Evolutionary conservation across 2,329 filamentous ascomycete genomes (phyloP).

Genomic region (Lachnellula subtilissima): DNA sequence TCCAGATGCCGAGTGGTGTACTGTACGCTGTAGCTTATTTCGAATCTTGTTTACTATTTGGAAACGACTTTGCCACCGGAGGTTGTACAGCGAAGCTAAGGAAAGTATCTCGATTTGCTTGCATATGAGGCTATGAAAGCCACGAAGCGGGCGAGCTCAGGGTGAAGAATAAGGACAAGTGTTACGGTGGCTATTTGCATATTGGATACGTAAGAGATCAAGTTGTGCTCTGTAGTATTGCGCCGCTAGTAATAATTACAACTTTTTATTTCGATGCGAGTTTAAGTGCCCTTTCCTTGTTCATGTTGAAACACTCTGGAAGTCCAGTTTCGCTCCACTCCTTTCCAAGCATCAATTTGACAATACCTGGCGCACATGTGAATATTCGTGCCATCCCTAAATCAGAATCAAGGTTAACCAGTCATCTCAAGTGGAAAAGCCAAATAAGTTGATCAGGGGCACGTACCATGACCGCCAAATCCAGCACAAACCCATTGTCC

Average conservation of each 20-base stretch:
- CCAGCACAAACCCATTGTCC: slow-evolving; percentile 47
- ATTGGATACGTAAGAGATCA: no score
- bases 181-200: no score
- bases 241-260: not conserved
- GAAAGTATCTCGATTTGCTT: no score
- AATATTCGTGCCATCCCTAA: slow-evolving; percentile 40
- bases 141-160: no score
- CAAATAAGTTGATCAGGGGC: not conserved
- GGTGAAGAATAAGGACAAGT: no score
- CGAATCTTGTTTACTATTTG: no score
- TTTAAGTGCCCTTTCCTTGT: not conserved
- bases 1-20: no score
- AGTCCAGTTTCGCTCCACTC: slow-evolving; percentile 36
- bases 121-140: no score
- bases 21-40: no score
- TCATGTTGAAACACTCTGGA: slow-evolving; percentile 35
- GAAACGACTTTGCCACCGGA: no score
- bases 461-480: slow-evolving; percentile 44
- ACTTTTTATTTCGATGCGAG: not conserved
- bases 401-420: not conserved
- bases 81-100: no score
- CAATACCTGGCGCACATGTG: slow-evolving; percentile 41
- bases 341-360: slow-evolving; percentile 37
- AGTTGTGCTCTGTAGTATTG: not conserved
- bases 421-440: not conserved